Conservation (phyloP, 768 basidiomycete genomes). For the Udeniomyces megalosporus region DNA sequence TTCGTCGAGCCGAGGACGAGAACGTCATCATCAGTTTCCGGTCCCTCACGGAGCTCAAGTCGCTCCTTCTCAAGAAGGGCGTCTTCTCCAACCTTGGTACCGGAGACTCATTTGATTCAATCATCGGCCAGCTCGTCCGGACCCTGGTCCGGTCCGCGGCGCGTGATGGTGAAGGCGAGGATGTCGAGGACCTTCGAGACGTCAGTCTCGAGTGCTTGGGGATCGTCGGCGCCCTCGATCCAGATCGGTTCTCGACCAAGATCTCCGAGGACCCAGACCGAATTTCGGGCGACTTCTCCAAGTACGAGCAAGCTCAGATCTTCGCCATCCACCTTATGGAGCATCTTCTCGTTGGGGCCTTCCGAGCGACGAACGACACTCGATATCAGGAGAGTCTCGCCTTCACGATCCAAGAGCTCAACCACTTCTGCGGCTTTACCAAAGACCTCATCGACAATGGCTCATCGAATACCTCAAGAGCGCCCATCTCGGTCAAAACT, state of each 20-base stretch:
- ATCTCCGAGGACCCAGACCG: conserved; percentile 26
- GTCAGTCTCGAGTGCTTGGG: conserved; percentile 82
- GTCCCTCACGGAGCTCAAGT: conserved; percentile 58
- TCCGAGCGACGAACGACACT: conserved; percentile 85
- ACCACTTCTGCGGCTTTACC: conserved; percentile 73
- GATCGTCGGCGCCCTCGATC: conserved; percentile 81
- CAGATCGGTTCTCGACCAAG: conserved; percentile 59
- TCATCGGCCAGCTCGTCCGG: conserved; percentile 51
- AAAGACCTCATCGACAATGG: conserved; percentile 46
- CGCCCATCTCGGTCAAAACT: conserved; percentile 45
- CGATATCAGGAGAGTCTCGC: conserved; percentile 77
- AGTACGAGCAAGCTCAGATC: conserved; percentile 41
- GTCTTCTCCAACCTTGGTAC: conserved; percentile 39
- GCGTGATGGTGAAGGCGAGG: conserved; percentile 51
- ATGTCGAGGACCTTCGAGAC: conserved; percentile 46
- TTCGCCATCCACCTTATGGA: conserved; percentile 78
- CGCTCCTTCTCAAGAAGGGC: conserved; percentile 36
- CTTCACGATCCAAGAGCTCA: conserved; percentile 77
- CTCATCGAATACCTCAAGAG: conserved; percentile 19
- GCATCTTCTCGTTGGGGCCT: conserved; percentile 72
- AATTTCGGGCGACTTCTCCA: conserved; percentile 54
- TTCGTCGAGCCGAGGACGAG: conserved; percentile 60
- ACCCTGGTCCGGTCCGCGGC: conserved; percentile 52
- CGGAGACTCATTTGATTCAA: conserved; percentile 72
- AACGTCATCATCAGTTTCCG: conserved; percentile 61